A percentile compares a stretch with the other conserved stretches of the same genome.
Conservation (phyloP, 495 filamentous ascomycete genomes). For the Podospora australis region DNA sequence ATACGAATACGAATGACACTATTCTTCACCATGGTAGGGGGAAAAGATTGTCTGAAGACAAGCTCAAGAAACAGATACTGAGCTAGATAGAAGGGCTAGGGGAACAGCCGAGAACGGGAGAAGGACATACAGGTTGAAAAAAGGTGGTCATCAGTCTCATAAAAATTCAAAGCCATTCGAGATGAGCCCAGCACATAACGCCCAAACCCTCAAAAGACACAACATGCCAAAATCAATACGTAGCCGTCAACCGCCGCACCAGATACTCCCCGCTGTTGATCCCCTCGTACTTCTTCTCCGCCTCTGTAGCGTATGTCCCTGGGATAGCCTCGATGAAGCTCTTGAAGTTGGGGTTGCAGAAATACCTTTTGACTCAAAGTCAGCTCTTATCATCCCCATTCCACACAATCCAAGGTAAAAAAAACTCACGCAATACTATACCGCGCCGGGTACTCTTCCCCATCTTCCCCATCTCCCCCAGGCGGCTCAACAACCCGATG, state of each 20-base stretch:
- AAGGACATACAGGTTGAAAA: too few relatives aligned
- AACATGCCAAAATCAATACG: slow-evolving; percentile 47
- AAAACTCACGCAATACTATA: slow-evolving; percentile 61
- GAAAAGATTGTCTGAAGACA: too few relatives aligned
- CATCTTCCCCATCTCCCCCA: slow-evolving; percentile 21
- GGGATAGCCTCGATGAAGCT: slow-evolving; percentile 76
- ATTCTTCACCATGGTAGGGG: too few relatives aligned
- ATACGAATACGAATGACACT: too few relatives aligned
- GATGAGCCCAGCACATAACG: too few relatives aligned
- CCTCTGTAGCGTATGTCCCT: slow-evolving; percentile 66
- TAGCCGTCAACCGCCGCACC: slow-evolving; percentile 68
- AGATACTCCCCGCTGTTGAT: slow-evolving; percentile 81
- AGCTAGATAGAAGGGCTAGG: too few relatives aligned
- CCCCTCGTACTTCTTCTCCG: slow-evolving; percentile 68
- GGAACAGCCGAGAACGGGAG: too few relatives aligned
- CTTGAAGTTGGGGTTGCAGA: slow-evolving; percentile 87
- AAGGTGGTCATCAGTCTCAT: too few relatives aligned
- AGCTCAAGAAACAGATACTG: too few relatives aligned
- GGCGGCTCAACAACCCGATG: slow-evolving; percentile 89
- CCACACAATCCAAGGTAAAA: neutral
- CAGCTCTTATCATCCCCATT: slow-evolving; percentile 5
- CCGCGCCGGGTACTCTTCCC: slow-evolving; percentile 51
- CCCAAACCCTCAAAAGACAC: too few relatives aligned
- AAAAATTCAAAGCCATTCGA: too few relatives aligned
- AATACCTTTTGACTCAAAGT: slow-evolving; percentile 48